Base-by-base conservation (phyloP, 352 stramenopile genomes). In the Globisporangium yorkense region DNA sequence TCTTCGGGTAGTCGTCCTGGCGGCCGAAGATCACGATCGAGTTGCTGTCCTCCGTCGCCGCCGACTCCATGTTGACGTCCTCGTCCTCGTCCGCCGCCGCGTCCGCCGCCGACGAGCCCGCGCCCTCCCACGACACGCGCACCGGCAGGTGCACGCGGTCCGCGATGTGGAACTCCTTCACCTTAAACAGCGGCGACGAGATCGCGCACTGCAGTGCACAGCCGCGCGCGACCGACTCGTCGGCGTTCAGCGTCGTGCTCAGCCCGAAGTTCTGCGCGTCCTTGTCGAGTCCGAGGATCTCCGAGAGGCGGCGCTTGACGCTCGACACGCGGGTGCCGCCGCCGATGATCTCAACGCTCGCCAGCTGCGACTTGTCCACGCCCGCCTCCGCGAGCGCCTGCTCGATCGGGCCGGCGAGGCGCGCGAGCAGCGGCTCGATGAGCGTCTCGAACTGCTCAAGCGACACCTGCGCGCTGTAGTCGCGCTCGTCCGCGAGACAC, bases 241-340 rank as follows among this genome's bases (percentile, higher is more conserved):
- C 97, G 33, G 96, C 96, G 80, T 99, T 99, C 75, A 99, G 89
- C 41, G 97, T 99, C 51, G 96, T 98, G 56, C 87, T 98, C n/a
- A 99, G 77, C 20, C 96, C 96, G 66, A 96, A 97, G 78, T 98
- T 98, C 61, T 96, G 88, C 57, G 92, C 89, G n/a, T 87, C 84
- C 63, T 86, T 85, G 77, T 98, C 91, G 46, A 98, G 71, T 16
- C 87, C 83, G 20, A 99, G 80, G 48, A 99, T 87, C 47, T 89
- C 70, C 2, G 87, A 73, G 18, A 99, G 66, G 47, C 88, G 86
- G 53, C 84, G 74, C 87, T 99, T 99, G 31, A 99, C 89, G 65
- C 93, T 96, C 53, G 92, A 89, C 31, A 99, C 96, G 65, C 97
- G 93, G 7, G 96, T 98, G 27, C 87, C 91, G 54, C 97, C 97